A percentile compares a stretch with the other conserved stretches of the same genome.
phyloP scores from a whole-genome alignment of 2,329 filamentous ascomycete species.

The Aspergillus persii region DNA sequence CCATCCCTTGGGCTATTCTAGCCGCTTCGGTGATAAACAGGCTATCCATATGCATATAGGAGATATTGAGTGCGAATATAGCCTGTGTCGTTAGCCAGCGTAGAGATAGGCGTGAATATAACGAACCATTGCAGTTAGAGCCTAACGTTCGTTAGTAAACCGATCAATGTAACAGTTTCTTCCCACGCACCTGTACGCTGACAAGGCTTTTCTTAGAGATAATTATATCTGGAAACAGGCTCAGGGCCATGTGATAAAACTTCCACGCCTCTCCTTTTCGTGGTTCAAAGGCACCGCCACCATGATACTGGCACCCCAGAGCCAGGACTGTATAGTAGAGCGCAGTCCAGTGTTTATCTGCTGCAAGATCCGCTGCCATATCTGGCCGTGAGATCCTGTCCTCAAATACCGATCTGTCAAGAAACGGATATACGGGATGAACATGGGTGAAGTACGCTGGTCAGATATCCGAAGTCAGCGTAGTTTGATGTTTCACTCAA shows the following conservation, averaged over 20 bases:
- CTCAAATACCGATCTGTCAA: slow-evolving; percentile 37
- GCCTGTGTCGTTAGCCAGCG: slow-evolving; percentile 21
- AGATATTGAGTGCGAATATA: slow-evolving; percentile 36
- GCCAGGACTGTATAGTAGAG: slow-evolving; percentile 40
- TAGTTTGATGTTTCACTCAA: neutral
- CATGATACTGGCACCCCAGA: slow-evolving; percentile 36
- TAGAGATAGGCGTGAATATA: neutral
- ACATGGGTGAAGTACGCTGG: slow-evolving; percentile 40
- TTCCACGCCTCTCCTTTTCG: slow-evolving; percentile 39
- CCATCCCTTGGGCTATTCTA: slow-evolving; percentile 32
- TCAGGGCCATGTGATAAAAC: slow-evolving; percentile 13
- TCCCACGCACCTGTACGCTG: slow-evolving; percentile 13
- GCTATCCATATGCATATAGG: slow-evolving; percentile 37
- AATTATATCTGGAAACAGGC: slow-evolving; percentile 25
- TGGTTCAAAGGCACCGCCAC: slow-evolving; percentile 38
- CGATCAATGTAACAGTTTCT: neutral
- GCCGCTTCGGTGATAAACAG: slow-evolving; percentile 34
- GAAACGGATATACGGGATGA: slow-evolving; percentile 42
- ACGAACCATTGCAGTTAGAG: slow-evolving; percentile 25
- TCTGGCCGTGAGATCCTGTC: slow-evolving; percentile 42
- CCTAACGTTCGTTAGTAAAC: slow-evolving; percentile 12
- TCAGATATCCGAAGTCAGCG: neutral
- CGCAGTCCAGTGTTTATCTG: slow-evolving; percentile 49
- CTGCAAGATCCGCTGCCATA: slow-evolving; percentile 51
- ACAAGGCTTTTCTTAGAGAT: slow-evolving; percentile 22